Evolutionary conservation across 2,329 filamentous ascomycete genomes (phyloP).

Genomic region (Fusarium compactum): DNA sequence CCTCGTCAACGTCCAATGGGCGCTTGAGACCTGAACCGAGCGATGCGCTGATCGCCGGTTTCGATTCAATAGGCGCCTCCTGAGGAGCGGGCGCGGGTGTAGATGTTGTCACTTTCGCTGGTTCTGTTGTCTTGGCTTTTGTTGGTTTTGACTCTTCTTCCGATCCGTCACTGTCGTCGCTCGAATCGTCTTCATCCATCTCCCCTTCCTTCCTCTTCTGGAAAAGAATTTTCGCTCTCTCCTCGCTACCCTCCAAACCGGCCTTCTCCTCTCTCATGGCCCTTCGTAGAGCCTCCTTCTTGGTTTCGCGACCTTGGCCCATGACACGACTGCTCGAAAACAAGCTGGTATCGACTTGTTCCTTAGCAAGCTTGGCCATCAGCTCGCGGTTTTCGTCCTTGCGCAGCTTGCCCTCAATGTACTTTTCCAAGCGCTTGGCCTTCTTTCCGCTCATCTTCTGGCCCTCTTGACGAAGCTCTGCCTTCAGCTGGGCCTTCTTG

Average conservation of each 20-base stretch:
- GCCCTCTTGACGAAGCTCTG: conserved; percentile 64
- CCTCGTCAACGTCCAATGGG: conserved; percentile 82
- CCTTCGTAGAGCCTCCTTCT: conserved; percentile 74
- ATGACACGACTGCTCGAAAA: conserved; percentile 83
- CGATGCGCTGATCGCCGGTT: conserved; percentile 9
- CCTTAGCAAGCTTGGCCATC: conserved; percentile 82
- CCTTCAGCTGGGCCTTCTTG: conserved; percentile 67
- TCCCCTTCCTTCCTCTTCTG: conserved; percentile 51
- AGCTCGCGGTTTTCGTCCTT: conserved; percentile 92
- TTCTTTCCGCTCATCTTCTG: conserved; percentile 73
- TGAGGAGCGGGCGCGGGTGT: background rate
- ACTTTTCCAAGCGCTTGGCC: conserved; percentile 75
- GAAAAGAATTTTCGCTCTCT: conserved; percentile 68
- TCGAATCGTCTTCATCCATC: conserved; percentile 45
- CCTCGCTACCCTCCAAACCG: conserved; percentile 68
- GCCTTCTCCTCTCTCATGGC: conserved; percentile 74
- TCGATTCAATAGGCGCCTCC: conserved; percentile 6
- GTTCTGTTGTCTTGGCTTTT: background rate
- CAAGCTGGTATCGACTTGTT: conserved; percentile 84
- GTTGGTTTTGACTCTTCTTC: conserved; percentile 7
- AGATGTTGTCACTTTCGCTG: background rate
- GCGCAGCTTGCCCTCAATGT: conserved; percentile 88
- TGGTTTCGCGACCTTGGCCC: conserved; percentile 78
- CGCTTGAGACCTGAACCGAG: conserved; percentile 87
- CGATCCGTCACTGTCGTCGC: conserved; percentile 32